phyloP scores from a whole-genome alignment of 441 rosid species.

The Populus hybrid region DNA sequence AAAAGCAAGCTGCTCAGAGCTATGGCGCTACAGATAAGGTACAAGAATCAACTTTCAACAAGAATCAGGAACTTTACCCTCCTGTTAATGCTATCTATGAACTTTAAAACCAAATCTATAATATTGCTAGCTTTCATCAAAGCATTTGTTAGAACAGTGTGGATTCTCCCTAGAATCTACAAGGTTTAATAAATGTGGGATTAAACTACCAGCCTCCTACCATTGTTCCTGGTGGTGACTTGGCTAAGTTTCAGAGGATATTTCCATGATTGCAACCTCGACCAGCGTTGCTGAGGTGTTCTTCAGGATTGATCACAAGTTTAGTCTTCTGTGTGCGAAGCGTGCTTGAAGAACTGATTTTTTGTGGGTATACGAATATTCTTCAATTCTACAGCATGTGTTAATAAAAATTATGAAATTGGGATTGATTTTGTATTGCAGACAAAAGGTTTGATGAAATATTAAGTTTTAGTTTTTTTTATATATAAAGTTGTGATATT shows the following conservation, averaged over 20 bases:
- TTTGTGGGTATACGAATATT: too few relatives aligned
- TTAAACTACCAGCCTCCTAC: conserved; percentile 73
- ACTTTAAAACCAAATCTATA: too few relatives aligned
- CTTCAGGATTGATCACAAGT: conserved; percentile 67
- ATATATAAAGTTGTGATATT: too few relatives aligned
- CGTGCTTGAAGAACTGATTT: conserved; percentile 33
- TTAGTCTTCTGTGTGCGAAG: conserved; percentile 68
- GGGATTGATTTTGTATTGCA: too few relatives aligned
- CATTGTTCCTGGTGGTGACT: conserved; percentile 73
- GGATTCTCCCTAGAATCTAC: too few relatives aligned
- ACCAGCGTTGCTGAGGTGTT: conserved; percentile 77
- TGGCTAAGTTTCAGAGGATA: conserved; percentile 73
- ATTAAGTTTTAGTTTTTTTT: too few relatives aligned
- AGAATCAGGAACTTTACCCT: conserved; percentile 59
- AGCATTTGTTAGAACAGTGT: too few relatives aligned
- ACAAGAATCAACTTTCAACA: conserved; percentile 35
- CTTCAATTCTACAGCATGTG: too few relatives aligned
- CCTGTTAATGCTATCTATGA: conserved; percentile 37
- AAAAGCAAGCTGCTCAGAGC: background rate
- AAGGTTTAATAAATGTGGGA: conserved; percentile 68
- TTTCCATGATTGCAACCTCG: conserved; percentile 76
- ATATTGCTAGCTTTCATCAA: too few relatives aligned
- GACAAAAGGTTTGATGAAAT: too few relatives aligned
- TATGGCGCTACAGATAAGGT: background rate
- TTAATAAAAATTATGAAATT: too few relatives aligned